These are phyloP conservation scores for Calonectria hongkongensis DNA, from an alignment of 2,329 filamentous ascomycete genomes.

Conservation along the genomic window DNA sequence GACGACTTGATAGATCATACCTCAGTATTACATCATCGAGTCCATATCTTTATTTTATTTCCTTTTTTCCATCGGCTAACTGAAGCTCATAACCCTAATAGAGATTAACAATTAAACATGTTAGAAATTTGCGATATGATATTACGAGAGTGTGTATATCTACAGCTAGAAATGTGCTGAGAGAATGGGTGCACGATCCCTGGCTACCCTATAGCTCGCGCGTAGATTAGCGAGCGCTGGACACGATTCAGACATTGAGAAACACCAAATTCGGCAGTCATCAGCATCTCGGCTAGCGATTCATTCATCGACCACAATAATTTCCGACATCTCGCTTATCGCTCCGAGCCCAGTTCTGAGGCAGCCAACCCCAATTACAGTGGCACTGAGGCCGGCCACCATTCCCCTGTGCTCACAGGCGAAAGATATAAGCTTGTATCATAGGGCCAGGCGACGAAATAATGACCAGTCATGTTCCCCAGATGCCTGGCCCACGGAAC, in stretches of 20 bases:
- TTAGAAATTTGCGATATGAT: not conserved
- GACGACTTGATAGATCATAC: not conserved
- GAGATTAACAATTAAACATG: not conserved
- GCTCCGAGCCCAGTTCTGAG: not conserved
- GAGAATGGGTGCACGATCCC: not conserved
- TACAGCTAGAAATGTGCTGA: too few relatives aligned
- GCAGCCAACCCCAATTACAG: slow-evolving; percentile 7
- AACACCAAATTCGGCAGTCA: slow-evolving; percentile 7
- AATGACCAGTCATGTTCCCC: slow-evolving; percentile 24
- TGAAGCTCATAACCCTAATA: not conserved
- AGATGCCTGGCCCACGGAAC: slow-evolving; percentile 7
- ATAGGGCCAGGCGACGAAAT: not conserved
- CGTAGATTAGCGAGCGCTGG: not conserved
- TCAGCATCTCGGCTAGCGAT: slow-evolving; percentile 14
- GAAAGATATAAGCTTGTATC: slow-evolving; percentile 13
- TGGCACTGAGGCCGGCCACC: not conserved
- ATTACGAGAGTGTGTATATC: too few relatives aligned
- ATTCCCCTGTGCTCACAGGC: slow-evolving; percentile 5
- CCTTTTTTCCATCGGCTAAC: not conserved
- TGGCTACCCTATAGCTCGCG: not conserved
- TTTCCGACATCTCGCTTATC: slow-evolving; percentile 36
- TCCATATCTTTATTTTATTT: too few relatives aligned
- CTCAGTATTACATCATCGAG: not conserved
- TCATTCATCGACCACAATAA: slow-evolving; percentile 17
- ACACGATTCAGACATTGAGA: not conserved